A percentile compares a stretch with the other conserved stretches of the same genome.
Evolutionary conservation across 345 rosid species (phyloP).

Genomic region (Salix caprea): DNA sequence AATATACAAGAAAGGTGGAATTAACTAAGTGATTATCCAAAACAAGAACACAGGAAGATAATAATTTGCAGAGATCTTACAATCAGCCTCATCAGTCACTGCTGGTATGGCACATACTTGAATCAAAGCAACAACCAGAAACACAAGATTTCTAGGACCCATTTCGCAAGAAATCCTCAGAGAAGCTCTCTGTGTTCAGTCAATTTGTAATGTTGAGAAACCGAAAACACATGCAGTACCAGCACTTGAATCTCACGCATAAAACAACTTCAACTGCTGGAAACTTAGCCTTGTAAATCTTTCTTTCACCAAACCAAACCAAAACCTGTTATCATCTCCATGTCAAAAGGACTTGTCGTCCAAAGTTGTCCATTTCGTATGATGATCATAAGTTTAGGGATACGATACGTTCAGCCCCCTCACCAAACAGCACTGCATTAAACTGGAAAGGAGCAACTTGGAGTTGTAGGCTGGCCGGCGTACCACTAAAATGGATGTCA

Average conservation of each 20-base stretch:
- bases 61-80: conserved; percentile 24
- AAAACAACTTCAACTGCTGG: not conserved
- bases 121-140: conserved; percentile 27
- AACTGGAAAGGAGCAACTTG: not conserved
- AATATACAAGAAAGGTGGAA: too few relatives aligned
- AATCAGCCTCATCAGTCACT: conserved; percentile 18
- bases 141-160: conserved; percentile 33
- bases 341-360: not conserved
- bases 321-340: not conserved
- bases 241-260: not conserved
- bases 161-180: conserved; percentile 10
- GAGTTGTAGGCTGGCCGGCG: not conserved
- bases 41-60: not conserved
- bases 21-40: not conserved
- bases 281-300: not conserved
- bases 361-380: not conserved
- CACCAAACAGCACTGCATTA: not conserved
- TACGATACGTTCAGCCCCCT: not conserved
- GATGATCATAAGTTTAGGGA: not conserved
- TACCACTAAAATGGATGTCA: not conserved
- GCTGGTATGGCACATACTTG: conserved; percentile 22
- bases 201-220: not conserved
- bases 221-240: not conserved
- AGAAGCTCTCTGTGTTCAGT: not conserved
- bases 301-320: not conserved